phyloP scores from a whole-genome alignment of 2,329 filamentous ascomycete species.

The Claviceps paspali region DNA sequence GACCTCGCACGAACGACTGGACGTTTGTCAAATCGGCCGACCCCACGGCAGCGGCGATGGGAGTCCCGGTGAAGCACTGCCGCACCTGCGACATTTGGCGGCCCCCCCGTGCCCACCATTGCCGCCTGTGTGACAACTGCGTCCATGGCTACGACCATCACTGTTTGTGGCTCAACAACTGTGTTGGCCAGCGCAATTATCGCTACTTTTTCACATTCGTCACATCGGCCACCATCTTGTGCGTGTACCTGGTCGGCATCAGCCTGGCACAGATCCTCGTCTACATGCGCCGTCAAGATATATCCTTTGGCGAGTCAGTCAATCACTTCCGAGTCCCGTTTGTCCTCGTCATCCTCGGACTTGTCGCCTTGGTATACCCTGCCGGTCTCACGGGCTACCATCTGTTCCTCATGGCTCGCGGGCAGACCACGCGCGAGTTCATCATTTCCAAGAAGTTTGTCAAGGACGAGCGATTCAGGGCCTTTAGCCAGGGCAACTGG shows the following conservation, averaged over 20 bases:
- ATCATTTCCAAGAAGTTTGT: constrained; percentile 91
- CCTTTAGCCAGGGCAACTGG: constrained; percentile 67
- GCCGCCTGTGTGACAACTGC: constrained; percentile 91
- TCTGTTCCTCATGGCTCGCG: constrained; percentile 74
- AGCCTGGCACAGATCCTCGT: constrained; percentile 68
- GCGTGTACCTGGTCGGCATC: constrained; percentile 59
- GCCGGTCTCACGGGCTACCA: constrained; percentile 77
- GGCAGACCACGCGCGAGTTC: constrained; percentile 92
- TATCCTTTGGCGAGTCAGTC: constrained; percentile 56
- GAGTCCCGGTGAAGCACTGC: constrained; percentile 96
- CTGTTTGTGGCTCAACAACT: constrained; percentile 98
- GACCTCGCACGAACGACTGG: constrained; percentile 86
- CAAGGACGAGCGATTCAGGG: constrained; percentile 79
- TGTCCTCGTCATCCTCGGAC: constrained; percentile 73
- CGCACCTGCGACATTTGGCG: constrained; percentile 97
- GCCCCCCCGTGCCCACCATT: constrained; percentile 88
- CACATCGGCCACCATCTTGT: constrained; percentile 59
- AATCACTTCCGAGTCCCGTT: constrained; percentile 64
- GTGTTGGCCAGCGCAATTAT: constrained; percentile 91
- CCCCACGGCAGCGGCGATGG: constrained; percentile 71
- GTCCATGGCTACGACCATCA: constrained; percentile 96
- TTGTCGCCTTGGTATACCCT: constrained; percentile 65
- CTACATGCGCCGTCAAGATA: constrained; percentile 46
- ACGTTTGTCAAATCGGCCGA: constrained; percentile 73
- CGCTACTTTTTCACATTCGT: constrained; percentile 95